These are phyloP conservation scores for Fusarium sp. DNA, from an alignment of 2,329 filamentous ascomycete species.

Conservation along the genomic window DNA sequence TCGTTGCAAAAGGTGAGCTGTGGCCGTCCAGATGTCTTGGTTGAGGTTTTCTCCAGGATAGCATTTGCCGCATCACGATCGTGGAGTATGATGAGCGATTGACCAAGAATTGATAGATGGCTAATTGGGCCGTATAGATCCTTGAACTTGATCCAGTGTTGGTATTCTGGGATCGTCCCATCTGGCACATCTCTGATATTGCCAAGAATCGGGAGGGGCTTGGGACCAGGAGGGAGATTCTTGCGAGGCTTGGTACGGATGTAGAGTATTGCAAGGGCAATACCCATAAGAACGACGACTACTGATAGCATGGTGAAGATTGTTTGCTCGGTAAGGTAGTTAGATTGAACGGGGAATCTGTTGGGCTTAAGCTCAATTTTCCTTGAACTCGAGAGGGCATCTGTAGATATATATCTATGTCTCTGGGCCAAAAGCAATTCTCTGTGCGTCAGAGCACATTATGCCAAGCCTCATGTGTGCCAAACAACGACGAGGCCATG, in stretches of 20 bases:
- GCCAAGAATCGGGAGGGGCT: constrained; percentile 56
- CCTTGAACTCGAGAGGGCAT: neutral
- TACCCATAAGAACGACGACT: fast-evolving
- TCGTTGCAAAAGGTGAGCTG: constrained; percentile 1
- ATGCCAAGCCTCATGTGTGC: fast-evolving
- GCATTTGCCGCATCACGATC: neutral
- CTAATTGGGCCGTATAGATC: constrained; percentile 49
- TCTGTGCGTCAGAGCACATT: neutral
- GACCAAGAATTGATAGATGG: constrained; percentile 51
- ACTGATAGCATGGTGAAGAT: neutral
- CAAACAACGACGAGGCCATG: fast-evolving
- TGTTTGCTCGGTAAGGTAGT: fast-evolving
- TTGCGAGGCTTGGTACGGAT: neutral
- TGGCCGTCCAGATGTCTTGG: constrained; percentile 44
- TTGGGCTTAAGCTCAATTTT: neutral
- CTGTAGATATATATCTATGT: neutral
- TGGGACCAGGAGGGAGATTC: constrained; percentile 57
- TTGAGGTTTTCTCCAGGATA: constrained; percentile 44
- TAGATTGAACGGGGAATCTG: fast-evolving
- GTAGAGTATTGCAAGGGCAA: neutral
- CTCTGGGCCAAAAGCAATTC: neutral
- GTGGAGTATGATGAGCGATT: constrained; percentile 48
- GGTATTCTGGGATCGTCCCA: constrained; percentile 43
- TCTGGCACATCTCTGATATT: constrained; percentile 59
- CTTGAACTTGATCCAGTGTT: constrained; percentile 53